These are phyloP conservation scores for Ustilago crameri DNA, from an alignment of 1,284 basidiomycete genomes.

Conservation along the genomic window DNA sequence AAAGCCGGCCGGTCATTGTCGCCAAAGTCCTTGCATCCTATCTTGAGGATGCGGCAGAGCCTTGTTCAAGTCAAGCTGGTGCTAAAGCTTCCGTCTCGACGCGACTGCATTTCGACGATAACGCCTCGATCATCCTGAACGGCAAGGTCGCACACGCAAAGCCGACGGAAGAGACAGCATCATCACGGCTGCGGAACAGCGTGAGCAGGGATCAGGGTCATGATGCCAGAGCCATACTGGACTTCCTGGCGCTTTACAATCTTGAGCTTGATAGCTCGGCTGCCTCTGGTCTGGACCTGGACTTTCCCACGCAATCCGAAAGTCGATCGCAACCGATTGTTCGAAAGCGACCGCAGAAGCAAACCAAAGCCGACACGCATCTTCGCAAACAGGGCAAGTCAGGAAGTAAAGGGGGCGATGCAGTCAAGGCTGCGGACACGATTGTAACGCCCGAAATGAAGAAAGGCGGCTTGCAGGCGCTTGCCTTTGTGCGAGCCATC, in stretches of 20 bases:
- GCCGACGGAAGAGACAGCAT: conserved; percentile 11
- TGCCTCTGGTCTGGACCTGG: conserved; percentile 2
- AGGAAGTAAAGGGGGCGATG: neutral
- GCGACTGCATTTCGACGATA: conserved; percentile 2
- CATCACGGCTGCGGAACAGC: neutral
- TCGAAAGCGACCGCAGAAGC: conserved; percentile 9
- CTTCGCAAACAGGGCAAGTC: conserved; percentile 3
- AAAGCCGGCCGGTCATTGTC: conserved; percentile 9
- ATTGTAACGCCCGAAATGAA: conserved; percentile 20
- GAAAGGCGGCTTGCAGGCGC: conserved; percentile 18
- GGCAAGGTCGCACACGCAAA: conserved; percentile 18
- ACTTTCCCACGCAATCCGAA: conserved; percentile 14
- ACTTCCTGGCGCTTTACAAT: conserved; percentile 21
- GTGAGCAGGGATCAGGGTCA: conserved; percentile 6
- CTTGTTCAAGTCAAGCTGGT: neutral
- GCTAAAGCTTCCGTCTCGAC: neutral
- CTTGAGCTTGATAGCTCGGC: conserved; percentile 22
- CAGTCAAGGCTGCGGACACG: neutral
- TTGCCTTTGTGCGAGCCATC: conserved; percentile 14
- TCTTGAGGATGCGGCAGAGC: conserved; percentile 8
- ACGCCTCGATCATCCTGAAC: neutral
- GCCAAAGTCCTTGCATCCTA: conserved; percentile 16
- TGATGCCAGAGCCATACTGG: conserved; percentile 21
- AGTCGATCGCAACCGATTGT: conserved; percentile 14
- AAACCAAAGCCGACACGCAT: neutral